Base-by-base conservation (phyloP, 805 yeast genomes). In the Maudiozyma saulgeensis region DNA sequence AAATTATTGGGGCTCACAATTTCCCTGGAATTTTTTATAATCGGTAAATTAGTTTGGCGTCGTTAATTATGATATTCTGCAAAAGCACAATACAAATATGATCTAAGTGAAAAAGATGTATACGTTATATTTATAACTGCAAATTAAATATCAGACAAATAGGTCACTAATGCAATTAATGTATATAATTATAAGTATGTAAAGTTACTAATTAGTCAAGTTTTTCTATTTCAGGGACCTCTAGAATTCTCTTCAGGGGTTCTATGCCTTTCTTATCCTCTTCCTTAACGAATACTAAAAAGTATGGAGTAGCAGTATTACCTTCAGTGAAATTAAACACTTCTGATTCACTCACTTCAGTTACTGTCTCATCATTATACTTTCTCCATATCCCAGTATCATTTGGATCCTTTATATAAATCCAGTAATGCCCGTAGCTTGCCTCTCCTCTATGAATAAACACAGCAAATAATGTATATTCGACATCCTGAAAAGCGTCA, bases 361-460 rank as follows among this genome's bases (percentile, higher is more conserved):
- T 80, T n/a, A 93, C 95, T n/a, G 76, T 75, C 59, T 93, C 98
- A 69, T 93, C 99, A 61, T 93, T 93, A 66, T 93, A 93, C 70
- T 88, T 90, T 53, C 96, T 74, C 78, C 81, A 93, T 19, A 85
- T 69, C 2, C 62, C 63, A 28, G 78, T 75, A 18, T 75, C 73
- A 53, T 75, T 75, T 2, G 81, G 78, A 66, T 93, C 98, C 51
- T 78, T 80, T 53, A 93, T 90, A 63, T 91, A 93, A 16, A 91
- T 79, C 97, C 98, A 93, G 66, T 93, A 93, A 67, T 93, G 99
- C 2, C 99, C 99, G 61, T 87, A 91, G 46, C 88, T 82, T 0
- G 96, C 98, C 59, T 89, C 95, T 6, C 99, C 99, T 46, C 96
- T 73, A 65, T 93, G 99, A 44, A 93, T 88, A 62, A 93, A 93